Conservation (phyloP, 345 rosid species). For the Eucalyptus pauciflora region DNA sequence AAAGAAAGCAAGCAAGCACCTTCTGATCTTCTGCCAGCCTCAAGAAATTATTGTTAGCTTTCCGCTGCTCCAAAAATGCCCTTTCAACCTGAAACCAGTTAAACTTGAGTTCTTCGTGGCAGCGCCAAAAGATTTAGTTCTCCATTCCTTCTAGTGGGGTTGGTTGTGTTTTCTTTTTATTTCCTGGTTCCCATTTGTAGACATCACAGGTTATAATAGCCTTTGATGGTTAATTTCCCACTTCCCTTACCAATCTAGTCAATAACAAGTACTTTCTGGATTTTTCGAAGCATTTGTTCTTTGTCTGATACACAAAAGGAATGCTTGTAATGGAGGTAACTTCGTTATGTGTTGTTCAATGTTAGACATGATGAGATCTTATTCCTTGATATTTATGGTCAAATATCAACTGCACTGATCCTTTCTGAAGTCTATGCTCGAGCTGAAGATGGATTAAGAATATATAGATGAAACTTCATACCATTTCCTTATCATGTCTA, state of each 20-base stretch:
- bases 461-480: neutral
- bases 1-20: slow-evolving; percentile 12
- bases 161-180: neutral
- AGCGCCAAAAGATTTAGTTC: neutral
- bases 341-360: neutral
- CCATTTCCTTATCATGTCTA: slow-evolving; percentile 33
- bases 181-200: neutral
- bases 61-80: slow-evolving; percentile 68
- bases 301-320: neutral
- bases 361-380: neutral
- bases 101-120: neutral
- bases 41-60: slow-evolving; percentile 39
- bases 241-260: neutral
- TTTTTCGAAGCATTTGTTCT: neutral
- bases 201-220: neutral
- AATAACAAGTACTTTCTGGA: neutral
- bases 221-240: neutral
- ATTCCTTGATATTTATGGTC: neutral
- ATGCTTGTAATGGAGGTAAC: neutral
- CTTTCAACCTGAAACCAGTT: slow-evolving; percentile 30
- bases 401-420: neutral
- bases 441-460: neutral
- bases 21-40: slow-evolving; percentile 58
- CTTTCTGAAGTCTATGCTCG: neutral
- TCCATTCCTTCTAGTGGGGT: neutral